A percentile compares a stretch with the other conserved stretches of the same genome.
These are phyloP conservation scores for Marasmius sp. DNA, from an alignment of 1,284 basidiomycete species.

Conservation along the genomic window DNA sequence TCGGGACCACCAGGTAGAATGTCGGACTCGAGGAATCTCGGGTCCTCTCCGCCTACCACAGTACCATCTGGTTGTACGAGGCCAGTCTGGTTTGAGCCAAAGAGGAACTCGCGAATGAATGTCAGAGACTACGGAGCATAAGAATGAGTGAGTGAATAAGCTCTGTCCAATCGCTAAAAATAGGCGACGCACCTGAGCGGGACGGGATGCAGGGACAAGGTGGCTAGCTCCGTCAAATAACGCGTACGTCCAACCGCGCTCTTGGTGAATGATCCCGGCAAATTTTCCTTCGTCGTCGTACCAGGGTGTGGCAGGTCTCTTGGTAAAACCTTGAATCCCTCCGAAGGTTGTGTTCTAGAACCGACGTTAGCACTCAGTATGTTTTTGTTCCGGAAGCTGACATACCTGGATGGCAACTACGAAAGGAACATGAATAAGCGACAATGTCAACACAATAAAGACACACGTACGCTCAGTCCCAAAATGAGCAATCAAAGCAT, in stretches of 20 bases:
- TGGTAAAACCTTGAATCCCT: conserved; percentile 69
- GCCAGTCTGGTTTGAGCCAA: conserved; percentile 54
- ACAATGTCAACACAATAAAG: background rate
- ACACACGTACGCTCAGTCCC: conserved; percentile 56
- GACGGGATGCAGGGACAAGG: conserved; percentile 49
- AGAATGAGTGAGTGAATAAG: background rate
- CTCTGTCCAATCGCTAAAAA: background rate
- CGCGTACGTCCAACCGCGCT: conserved; percentile 66
- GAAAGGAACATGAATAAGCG: conserved; percentile 4
- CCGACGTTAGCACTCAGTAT: background rate
- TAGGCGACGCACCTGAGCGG: conserved; percentile 44
- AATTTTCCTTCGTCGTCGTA: conserved; percentile 55
- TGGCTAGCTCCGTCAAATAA: conserved; percentile 60
- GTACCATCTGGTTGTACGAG: conserved; percentile 35
- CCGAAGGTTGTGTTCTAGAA: conserved; percentile 72
- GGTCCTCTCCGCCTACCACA: conserved; percentile 58
- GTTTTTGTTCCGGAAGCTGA: background rate
- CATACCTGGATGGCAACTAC: conserved; percentile 63
- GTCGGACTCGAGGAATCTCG: conserved; percentile 36
- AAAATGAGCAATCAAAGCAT: conserved; percentile 62
- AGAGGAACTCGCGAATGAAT: conserved; percentile 59
- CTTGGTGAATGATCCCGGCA: conserved; percentile 71
- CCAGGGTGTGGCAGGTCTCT: conserved; percentile 66
- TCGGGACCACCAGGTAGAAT: conserved; percentile 50
- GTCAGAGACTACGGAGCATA: conserved; percentile 43